Evolutionary conservation across 1,284 basidiomycete species (phyloP).

Genomic region (Cutaneotrichosporon spelunceum): DNA sequence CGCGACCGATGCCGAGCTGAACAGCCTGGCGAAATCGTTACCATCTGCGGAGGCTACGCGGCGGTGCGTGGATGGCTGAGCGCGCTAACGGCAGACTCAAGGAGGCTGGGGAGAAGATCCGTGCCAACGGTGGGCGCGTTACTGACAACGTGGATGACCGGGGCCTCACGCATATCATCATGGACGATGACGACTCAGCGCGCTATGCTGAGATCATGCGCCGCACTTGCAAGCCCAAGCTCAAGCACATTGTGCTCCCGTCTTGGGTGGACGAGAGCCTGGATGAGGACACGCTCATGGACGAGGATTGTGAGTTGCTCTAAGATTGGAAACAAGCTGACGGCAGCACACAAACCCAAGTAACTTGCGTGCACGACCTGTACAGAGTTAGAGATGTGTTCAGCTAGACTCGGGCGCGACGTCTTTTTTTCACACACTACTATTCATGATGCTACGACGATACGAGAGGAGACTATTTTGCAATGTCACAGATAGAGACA

Average conservation of each 20-base stretch:
- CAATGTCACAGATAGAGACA: not conserved
- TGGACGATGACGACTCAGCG: slow-evolving; percentile 57
- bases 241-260: slow-evolving; percentile 69
- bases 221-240: slow-evolving; percentile 72
- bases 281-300: slow-evolving; percentile 72
- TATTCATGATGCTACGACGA: not conserved
- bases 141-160: slow-evolving; percentile 63
- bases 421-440: not conserved
- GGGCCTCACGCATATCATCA: slow-evolving; percentile 76
- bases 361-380: not conserved
- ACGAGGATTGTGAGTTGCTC: slow-evolving; percentile 59
- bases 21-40: slow-evolving; percentile 58
- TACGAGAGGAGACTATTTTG: not conserved
- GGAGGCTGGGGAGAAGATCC: slow-evolving; percentile 58
- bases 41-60: slow-evolving; percentile 55
- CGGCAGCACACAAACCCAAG: slow-evolving; percentile 18
- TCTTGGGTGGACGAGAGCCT: slow-evolving; percentile 73
- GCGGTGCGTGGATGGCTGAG: slow-evolving; percentile 53
- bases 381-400: too few relatives aligned
- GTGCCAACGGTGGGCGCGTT: slow-evolving; percentile 67
- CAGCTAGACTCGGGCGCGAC: too few relatives aligned
- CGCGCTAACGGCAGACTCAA: slow-evolving; percentile 57
- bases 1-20: slow-evolving; percentile 63
- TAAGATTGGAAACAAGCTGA: not conserved
- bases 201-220: slow-evolving; percentile 67